Percentiles rank a stretch among this genome's conserved stretches.
Evolutionary conservation across 2,329 filamentous ascomycete species (phyloP).

Genomic region (Chaetomium sp.): DNA sequence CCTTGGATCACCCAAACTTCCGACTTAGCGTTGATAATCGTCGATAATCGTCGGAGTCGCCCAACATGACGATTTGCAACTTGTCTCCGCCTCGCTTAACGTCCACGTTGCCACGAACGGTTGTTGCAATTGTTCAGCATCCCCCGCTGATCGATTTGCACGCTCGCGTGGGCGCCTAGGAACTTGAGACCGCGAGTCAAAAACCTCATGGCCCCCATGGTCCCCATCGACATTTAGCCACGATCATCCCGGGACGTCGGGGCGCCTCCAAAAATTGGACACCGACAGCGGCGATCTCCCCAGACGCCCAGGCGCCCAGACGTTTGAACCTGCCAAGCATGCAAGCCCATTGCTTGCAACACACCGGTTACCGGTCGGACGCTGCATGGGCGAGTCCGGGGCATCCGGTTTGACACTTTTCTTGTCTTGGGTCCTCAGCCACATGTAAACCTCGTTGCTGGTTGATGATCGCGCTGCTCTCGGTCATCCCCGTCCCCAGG

Average conservation of each 20-base stretch:
- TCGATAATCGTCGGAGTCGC: not conserved
- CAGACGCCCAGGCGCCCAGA: slow-evolving; percentile 1
- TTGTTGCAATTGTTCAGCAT: not conserved
- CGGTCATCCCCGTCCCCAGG: not conserved
- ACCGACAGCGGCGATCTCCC: not conserved
- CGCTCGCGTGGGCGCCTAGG: not conserved
- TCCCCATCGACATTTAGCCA: not conserved
- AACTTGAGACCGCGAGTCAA: not conserved
- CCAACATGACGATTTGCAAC: slow-evolving; percentile 7
- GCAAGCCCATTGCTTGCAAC: not conserved
- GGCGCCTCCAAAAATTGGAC: not conserved
- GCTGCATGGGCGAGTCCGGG: not conserved
- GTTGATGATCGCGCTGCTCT: not conserved
- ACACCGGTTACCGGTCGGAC: not conserved
- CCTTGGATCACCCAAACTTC: not conserved
- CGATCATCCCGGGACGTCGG: not conserved
- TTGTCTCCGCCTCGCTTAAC: not conserved
- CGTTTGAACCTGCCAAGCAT: not conserved
- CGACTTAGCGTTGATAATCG: not conserved
- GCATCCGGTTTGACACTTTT: not conserved
- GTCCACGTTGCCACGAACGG: not conserved
- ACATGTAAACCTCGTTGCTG: not conserved
- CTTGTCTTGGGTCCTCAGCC: not conserved
- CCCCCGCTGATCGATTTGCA: not conserved
- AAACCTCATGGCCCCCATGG: no score